These are phyloP conservation scores for Suhomyces pyralidae DNA, from an alignment of 805 yeast genomes.

Conservation along the genomic window DNA sequence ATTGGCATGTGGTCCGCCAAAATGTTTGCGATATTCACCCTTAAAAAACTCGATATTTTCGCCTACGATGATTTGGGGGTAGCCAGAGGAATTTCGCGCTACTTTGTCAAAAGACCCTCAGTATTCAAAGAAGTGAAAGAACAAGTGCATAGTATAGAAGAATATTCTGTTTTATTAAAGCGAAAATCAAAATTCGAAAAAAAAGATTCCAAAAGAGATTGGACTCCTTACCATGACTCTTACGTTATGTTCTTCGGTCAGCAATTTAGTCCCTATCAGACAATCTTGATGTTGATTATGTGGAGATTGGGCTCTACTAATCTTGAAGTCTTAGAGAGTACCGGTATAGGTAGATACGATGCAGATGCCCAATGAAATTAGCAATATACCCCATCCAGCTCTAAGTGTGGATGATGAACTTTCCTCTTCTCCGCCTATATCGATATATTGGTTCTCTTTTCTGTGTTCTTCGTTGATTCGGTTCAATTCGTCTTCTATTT, in stretches of 20 bases:
- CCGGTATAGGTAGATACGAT: neutral
- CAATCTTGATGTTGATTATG: slow-evolving; percentile 63
- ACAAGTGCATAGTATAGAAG: slow-evolving; percentile 31
- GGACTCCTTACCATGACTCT: slow-evolving; percentile 66
- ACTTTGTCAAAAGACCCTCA: slow-evolving; percentile 53
- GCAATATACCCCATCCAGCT: neutral
- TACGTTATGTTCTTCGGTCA: slow-evolving; percentile 54
- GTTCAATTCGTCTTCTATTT: slow-evolving; percentile 36
- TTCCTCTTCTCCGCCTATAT: slow-evolving; percentile 30
- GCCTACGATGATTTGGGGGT: slow-evolving; percentile 81
- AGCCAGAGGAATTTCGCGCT: slow-evolving; percentile 73
- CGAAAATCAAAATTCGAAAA: slow-evolving; percentile 35
- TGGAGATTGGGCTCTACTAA: slow-evolving; percentile 70
- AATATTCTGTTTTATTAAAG: slow-evolving; percentile 29
- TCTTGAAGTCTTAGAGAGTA: slow-evolving; percentile 40
- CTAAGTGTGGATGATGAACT: neutral
- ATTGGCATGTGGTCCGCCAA: slow-evolving; percentile 86
- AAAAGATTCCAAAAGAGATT: slow-evolving; percentile 48
- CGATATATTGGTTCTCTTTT: slow-evolving; percentile 13
- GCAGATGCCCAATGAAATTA: neutral
- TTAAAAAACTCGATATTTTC: slow-evolving; percentile 66
- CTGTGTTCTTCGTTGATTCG: slow-evolving; percentile 21
- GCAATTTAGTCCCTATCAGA: slow-evolving; percentile 61
- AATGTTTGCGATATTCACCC: slow-evolving; percentile 76
- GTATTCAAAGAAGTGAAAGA: slow-evolving; percentile 44